Base-by-base conservation (phyloP, 1,284 basidiomycete species). In the Leccinum griseonigrum region DNA sequence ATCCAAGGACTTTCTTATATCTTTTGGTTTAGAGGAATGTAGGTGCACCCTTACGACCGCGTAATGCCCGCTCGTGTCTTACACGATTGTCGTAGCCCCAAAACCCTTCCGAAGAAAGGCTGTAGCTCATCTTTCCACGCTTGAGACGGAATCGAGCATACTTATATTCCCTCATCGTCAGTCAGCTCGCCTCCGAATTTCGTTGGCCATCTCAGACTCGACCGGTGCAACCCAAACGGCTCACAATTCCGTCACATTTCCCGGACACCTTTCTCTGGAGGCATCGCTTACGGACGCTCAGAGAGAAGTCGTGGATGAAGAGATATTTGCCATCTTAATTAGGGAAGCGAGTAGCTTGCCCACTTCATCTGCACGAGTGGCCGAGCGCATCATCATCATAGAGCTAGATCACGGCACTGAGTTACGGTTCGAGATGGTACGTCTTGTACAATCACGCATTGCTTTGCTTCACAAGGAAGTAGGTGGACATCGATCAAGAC, bases 1-100 rank as follows among this genome's bases (percentile, higher is more conserved):
- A 2, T 84, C 88, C 0, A 91, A 86, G 65, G 91, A 93, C 68
- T 91, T 93, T 68, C 74, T 90, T 43, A 80, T 93, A 59, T 87
- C 88, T 1, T 92, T 86, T 67, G 89, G 90, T 10, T 74, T 93
- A 5, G 91, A 92, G 75, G 87, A 90, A 78, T 89, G 91, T 92
- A 64, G 48, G 85, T 65, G 18, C 73, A 11, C n/a, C 46, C 48
- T 43, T 57, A 2, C 14, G 11, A 9, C 8, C 60, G 65, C 51
- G 56, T 52, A 60, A 13, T 36, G 26, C 46, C 16, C 1, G 22
- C 22, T 1, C 38, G 31, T 53, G 52, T 26, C 53, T 64, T 26
- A 72, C 38, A 29, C 26, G 32, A 57, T 26, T 40, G 31, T 28
- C 62, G n/a, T 66, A 92, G 91, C 91, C 28, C 82, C 86, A 31